Evolutionary conservation across 352 stramenopile species (phyloP).

Genomic region (Phytopythium litorale): DNA sequence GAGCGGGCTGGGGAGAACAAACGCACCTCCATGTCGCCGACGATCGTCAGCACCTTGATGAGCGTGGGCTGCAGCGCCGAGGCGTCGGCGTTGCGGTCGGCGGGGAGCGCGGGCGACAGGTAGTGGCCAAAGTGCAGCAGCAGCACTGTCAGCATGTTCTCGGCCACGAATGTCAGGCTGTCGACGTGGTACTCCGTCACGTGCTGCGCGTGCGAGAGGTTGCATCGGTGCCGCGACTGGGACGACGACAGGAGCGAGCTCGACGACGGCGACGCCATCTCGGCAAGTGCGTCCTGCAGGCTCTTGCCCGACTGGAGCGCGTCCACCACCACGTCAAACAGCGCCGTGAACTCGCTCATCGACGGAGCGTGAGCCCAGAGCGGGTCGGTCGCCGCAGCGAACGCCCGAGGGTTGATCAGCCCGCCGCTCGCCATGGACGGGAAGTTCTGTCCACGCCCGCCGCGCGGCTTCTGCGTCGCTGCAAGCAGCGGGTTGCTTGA

Average conservation of each 20-base stretch:
- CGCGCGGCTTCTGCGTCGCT: conserved; percentile 30
- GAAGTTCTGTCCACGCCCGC: conserved; percentile 31
- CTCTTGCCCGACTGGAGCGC: conserved; percentile 49
- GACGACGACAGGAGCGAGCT: conserved; percentile 14
- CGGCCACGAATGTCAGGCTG: conserved; percentile 67
- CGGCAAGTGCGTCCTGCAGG: conserved; percentile 25
- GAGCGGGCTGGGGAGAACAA: background rate
- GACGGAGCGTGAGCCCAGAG: conserved; percentile 57
- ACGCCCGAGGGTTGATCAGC: conserved; percentile 44
- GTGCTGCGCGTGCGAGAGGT: conserved; percentile 30
- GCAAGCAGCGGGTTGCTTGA: conserved; percentile 35
- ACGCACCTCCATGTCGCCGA: conserved; percentile 64
- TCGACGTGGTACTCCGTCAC: conserved; percentile 76
- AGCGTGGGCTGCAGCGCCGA: conserved; percentile 46
- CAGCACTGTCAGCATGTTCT: conserved; percentile 76
- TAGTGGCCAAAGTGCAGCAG: conserved; percentile 72
- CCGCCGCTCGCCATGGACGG: conserved; percentile 22
- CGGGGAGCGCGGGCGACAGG: conserved; percentile 27
- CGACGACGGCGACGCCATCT: conserved; percentile 4
- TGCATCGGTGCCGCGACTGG: background rate
- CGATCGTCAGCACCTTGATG: conserved; percentile 61
- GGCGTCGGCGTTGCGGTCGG: conserved; percentile 10
- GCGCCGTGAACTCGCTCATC: conserved; percentile 53
- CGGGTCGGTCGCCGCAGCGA: conserved; percentile 53
- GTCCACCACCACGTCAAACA: conserved; percentile 44